Evolutionary conservation across 192 early-diverging fungal genomes (phyloP).

Genomic region (Linnemannia elongata): DNA sequence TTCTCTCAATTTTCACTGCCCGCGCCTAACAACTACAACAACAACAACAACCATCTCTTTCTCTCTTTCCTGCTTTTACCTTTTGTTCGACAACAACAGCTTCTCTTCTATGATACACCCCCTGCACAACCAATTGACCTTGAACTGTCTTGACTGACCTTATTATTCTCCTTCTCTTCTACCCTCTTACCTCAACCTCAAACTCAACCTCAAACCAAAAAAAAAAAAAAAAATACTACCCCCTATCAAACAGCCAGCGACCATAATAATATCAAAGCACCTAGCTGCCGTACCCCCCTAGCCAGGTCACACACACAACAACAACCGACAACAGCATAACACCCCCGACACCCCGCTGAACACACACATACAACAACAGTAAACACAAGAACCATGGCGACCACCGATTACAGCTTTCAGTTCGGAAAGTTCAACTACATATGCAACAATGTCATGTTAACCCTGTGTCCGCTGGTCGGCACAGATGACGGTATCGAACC

Average conservation of each 20-base stretch:
- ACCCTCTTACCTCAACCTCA: not conserved
- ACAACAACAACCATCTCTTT: too few relatives aligned
- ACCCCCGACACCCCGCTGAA: too few relatives aligned
- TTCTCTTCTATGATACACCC: not conserved
- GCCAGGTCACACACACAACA: not conserved
- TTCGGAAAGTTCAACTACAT: conserved; percentile 94
- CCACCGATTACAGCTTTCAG: conserved; percentile 27
- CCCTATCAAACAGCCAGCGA: not conserved
- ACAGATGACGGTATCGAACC: conserved; percentile 83
- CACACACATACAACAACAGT: not conserved
- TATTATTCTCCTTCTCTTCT: not conserved
- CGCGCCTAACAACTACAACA: not conserved
- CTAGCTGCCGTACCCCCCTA: not conserved
- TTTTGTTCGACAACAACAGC: not conserved
- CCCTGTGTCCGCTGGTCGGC: conserved; percentile 94
- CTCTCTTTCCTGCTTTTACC: too few relatives aligned
- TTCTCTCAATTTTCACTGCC: too few relatives aligned
- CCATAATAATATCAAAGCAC: not conserved
- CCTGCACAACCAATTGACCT: not conserved
- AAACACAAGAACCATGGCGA: conserved; percentile 5
- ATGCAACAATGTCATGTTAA: conserved; percentile 86
- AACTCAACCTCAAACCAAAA: too few relatives aligned
- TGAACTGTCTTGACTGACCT: not conserved
- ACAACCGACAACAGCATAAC: not conserved
- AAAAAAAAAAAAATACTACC: not conserved